Evolutionary conservation across 768 basidiomycete species (phyloP).

Genomic region (Hysterangium stoloniferum): DNA sequence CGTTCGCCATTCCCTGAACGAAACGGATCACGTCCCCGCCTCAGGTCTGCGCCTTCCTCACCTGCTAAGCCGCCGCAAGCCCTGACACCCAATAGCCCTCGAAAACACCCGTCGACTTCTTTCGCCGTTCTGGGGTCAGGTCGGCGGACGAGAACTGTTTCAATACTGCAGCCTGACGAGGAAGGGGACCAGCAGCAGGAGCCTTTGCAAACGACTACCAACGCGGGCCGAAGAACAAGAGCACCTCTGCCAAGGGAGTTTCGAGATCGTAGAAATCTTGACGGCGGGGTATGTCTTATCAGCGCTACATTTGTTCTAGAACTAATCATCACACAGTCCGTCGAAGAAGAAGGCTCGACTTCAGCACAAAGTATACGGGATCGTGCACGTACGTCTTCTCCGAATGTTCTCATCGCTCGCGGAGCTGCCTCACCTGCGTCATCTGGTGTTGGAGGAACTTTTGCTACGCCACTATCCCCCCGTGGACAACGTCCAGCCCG

Average conservation of each 20-base stretch:
- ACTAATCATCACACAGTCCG: neutral
- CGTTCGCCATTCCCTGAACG: constrained; percentile 15
- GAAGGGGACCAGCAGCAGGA: constrained; percentile 32
- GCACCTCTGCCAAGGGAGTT: constrained; percentile 49
- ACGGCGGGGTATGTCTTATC: constrained; percentile 33
- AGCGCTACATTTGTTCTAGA: constrained; percentile 14
- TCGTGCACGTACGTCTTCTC: constrained; percentile 14
- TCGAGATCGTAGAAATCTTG: constrained; percentile 31
- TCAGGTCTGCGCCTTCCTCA: constrained; percentile 42
- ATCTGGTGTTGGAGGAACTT: constrained; percentile 14
- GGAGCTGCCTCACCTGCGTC: constrained; percentile 18
- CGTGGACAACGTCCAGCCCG: constrained; percentile 25
- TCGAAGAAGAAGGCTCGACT: constrained; percentile 27
- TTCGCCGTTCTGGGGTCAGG: constrained; percentile 13
- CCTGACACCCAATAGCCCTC: constrained; percentile 12
- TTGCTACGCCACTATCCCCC: constrained; percentile 24
- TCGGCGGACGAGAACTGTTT: constrained; percentile 4
- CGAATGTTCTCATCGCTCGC: constrained; percentile 10
- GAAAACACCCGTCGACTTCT: constrained; percentile 12
- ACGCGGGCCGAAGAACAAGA: constrained; percentile 29
- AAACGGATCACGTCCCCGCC: constrained; percentile 28
- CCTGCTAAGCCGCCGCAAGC: constrained; percentile 24
- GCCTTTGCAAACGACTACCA: constrained; percentile 15
- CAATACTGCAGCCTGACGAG: constrained; percentile 15
- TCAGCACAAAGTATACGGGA: constrained; percentile 29